Evolutionary conservation across 345 rosid genomes (phyloP).

Genomic region (Eucalyptus regnans): DNA sequence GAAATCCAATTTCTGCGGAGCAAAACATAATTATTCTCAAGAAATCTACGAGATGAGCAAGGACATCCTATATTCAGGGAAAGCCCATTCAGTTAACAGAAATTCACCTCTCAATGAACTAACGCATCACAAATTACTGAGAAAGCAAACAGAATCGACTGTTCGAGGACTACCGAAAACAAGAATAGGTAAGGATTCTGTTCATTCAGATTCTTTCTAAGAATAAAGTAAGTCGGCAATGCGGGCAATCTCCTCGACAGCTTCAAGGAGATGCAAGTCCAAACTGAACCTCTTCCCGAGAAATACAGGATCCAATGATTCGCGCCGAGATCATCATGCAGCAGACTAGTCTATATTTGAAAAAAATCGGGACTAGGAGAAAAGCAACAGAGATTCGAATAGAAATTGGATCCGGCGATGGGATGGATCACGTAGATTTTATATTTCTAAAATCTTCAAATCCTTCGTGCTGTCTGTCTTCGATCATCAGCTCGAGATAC

Average conservation of each 20-base stretch:
- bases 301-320: neutral
- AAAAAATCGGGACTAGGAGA: neutral
- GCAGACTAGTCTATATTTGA: neutral
- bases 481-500: too few species aligned
- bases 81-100: neutral
- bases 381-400: neutral
- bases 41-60: neutral
- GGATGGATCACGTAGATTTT: neutral
- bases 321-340: neutral
- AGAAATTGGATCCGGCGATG: neutral
- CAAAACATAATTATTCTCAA: neutral
- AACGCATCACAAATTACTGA: neutral
- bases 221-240: neutral
- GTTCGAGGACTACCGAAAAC: neutral
- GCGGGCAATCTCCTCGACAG: neutral
- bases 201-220: neutral
- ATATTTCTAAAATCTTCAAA: neutral
- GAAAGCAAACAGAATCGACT: neutral
- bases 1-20: constrained; percentile 82
- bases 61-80: neutral
- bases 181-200: neutral
- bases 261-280: neutral
- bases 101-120: neutral
- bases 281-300: neutral
- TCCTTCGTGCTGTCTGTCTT: neutral